Evolutionary conservation across 352 stramenopile genomes (phyloP).

Genomic region (Phytophthora vignae): DNA sequence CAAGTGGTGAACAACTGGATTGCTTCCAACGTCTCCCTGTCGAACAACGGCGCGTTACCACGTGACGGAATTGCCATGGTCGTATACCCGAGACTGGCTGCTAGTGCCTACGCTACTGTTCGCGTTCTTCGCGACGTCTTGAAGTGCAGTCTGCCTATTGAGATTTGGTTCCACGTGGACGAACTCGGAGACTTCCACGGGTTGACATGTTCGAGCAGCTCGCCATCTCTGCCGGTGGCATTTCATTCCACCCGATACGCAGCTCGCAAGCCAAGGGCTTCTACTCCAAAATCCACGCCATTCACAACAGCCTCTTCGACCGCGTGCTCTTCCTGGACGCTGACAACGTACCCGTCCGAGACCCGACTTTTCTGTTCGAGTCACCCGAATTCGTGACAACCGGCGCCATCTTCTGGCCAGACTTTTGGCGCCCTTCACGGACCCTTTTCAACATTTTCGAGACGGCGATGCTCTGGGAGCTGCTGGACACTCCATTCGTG

Average conservation of each 20-base stretch:
- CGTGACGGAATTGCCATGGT: too few species aligned
- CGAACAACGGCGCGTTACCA: too few species aligned
- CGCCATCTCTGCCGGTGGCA: not conserved
- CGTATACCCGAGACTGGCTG: too few species aligned
- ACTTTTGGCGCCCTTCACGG: constrained; percentile 51
- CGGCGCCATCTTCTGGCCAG: constrained; percentile 60
- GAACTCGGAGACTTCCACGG: not conserved
- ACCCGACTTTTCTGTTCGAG: constrained; percentile 57
- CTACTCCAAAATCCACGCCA: constrained; percentile 47
- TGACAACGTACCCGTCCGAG: constrained; percentile 48
- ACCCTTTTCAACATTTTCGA: too few species aligned
- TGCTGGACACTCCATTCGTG: too few species aligned
- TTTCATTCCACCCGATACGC: not conserved
- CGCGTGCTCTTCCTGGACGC: constrained; percentile 14
- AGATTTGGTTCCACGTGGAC: not conserved
- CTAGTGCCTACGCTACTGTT: not conserved
- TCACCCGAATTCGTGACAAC: constrained; percentile 33
- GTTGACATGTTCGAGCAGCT: not conserved
- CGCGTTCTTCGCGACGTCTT: too few species aligned
- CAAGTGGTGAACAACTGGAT: too few species aligned
- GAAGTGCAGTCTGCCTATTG: not conserved
- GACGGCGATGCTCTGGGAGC: too few species aligned
- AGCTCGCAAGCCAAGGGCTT: constrained; percentile 34
- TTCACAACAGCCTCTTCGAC: constrained; percentile 43
- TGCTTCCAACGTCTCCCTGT: too few species aligned